Base-by-base conservation (phyloP, 78 protist genomes). In the Pigoraptor vietnamica region DNA sequence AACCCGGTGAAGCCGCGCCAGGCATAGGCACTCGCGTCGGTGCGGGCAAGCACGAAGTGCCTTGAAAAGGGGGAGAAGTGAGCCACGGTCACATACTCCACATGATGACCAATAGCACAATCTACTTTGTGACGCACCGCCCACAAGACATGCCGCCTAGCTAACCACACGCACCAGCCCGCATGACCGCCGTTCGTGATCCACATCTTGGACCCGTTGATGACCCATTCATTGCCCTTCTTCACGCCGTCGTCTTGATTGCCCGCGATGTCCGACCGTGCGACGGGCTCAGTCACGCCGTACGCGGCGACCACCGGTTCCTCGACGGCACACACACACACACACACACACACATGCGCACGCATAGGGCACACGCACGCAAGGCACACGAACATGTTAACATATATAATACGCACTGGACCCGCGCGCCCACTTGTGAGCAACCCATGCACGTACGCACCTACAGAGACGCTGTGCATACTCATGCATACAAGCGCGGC, bases 251-350 rank as follows among this genome's bases (percentile, higher is more conserved):
- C 91, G 48, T 95, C 93, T 89, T 40, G 6, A 93, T 93, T 91
- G 40, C 94, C 93, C 6, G 94, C 95, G 35, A 97, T 94, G 81
- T 97, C 98, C 21, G 97, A 93, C 0, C 98, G 97, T 0, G 96
- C 95, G 1, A 82, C 91, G 55, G 98, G 96, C 82, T 97, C 98
- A 2, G 96, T 92, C 96, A 97, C 94, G 48, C 91, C 90, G 38
- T 92, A 86, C 48, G 94, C 89, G 9, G 89, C 96, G 24, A 94
- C 1, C 81, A 39, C 48, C 19, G 39, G 87, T 9, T 10, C 39
- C 1, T 29, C 35, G n/a, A 25, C 1, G 83, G 83, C 67, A 48
- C 29, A 48, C 29, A 14, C 14, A 21, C 14, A 48, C 67, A 48
- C 6, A 48, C 14, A 6, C 6, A 48, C 6, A 48, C 67, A 48